A percentile compares a stretch with the other conserved stretches of the same genome.
Evolutionary conservation across 1,139 yeast genomes (phyloP).

Genomic region (Candida anutae): DNA sequence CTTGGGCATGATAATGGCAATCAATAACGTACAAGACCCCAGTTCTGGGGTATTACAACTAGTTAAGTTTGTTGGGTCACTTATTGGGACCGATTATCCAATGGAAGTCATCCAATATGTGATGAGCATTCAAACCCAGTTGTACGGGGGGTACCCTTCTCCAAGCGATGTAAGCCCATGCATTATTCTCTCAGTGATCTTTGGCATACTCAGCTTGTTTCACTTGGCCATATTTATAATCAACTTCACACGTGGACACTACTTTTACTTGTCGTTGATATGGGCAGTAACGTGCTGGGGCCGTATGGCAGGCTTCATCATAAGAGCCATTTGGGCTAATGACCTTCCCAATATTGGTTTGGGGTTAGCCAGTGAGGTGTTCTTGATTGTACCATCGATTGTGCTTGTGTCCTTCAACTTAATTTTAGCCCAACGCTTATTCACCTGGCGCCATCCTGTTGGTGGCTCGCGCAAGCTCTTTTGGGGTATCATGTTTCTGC

Average conservation of each 20-base stretch:
- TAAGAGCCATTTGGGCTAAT: constrained; percentile 24
- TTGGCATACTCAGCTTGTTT: constrained; percentile 16
- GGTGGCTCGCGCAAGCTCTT: constrained; percentile 35
- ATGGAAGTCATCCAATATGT: constrained; percentile 18
- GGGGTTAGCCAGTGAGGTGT: constrained; percentile 27
- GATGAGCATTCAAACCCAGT: constrained; percentile 16
- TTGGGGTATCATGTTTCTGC: constrained; percentile 25
- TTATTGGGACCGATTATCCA: constrained; percentile 33
- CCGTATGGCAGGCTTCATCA: constrained; percentile 24
- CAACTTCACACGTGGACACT: constrained; percentile 29
- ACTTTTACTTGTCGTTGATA: constrained; percentile 24
- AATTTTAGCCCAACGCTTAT: constrained; percentile 34
- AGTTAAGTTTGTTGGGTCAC: constrained; percentile 19
- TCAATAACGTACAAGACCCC: constrained; percentile 36
- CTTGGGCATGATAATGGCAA: constrained; percentile 21
- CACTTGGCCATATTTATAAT: constrained; percentile 23
- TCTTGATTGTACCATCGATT: constrained; percentile 28
- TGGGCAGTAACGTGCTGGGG: constrained; percentile 24
- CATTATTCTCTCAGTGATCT: constrained; percentile 23
- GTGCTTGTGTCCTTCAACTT: constrained; percentile 30
- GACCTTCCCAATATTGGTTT: constrained; percentile 17
- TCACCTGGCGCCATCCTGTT: constrained; percentile 43
- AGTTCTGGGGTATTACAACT: constrained; percentile 43
- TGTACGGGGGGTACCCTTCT: constrained; percentile 31
- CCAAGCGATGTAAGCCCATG: constrained; percentile 22